Conservation (phyloP, 352 stramenopile genomes). For the Phytopythium vexans region DNA sequence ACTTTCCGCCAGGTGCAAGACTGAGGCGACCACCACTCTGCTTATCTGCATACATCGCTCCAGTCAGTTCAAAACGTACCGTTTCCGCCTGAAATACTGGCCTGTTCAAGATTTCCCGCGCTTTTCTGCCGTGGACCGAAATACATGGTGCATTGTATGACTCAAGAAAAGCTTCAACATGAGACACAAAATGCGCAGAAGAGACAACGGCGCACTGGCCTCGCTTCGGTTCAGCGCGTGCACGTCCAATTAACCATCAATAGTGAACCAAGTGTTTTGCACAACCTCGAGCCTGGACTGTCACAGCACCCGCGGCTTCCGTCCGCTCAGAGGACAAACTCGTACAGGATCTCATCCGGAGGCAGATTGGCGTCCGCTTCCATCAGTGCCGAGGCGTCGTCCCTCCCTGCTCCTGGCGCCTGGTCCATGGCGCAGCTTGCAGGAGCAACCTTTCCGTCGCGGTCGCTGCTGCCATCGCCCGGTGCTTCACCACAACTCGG, state of each 20-base stretch:
- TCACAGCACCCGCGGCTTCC: too few relatives aligned
- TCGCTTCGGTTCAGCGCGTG: too few relatives aligned
- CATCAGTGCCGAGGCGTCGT: background rate
- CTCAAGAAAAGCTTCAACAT: slow-evolving; percentile 4
- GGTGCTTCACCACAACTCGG: too few relatives aligned
- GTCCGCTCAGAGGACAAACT: slow-evolving; percentile 51
- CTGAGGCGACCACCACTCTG: slow-evolving; percentile 24
- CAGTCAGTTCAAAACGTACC: background rate
- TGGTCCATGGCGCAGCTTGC: slow-evolving; percentile 3
- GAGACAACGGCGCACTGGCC: too few relatives aligned
- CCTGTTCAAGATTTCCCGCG: background rate
- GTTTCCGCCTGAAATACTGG: background rate
- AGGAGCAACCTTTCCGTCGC: too few relatives aligned
- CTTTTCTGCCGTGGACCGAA: background rate
- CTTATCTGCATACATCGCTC: slow-evolving; percentile 10
- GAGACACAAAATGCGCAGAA: background rate
- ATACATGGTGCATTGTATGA: slow-evolving; percentile 4
- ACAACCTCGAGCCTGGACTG: too few relatives aligned
- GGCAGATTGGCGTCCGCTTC: background rate
- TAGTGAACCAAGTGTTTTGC: too few relatives aligned
- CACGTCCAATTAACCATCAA: too few relatives aligned
- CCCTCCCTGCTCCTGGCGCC: slow-evolving; percentile 13
- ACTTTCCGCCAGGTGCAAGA: slow-evolving; percentile 7
- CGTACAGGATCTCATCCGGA: slow-evolving; percentile 48
- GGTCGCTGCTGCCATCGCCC: too few relatives aligned